Evolutionary conservation across 495 filamentous ascomycete genomes (phyloP).

Genomic region (Sporormia fimetaria): DNA sequence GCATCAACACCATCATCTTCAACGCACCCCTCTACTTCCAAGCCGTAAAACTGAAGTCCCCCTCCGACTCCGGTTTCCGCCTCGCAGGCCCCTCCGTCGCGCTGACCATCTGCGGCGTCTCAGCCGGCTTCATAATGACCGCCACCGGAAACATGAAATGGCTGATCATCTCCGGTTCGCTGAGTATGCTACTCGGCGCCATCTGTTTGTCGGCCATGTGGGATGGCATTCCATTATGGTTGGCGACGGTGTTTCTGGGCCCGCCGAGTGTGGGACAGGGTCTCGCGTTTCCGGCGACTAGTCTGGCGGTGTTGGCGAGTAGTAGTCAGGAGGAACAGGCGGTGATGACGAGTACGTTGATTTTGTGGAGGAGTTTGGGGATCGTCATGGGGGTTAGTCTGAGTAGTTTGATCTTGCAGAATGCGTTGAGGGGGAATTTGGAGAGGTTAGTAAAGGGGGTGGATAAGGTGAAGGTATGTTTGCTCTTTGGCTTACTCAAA

Average conservation of each 20-base stretch:
- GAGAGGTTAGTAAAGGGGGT: constrained; percentile 44
- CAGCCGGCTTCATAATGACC: constrained; percentile 60
- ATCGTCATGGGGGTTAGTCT: constrained; percentile 59
- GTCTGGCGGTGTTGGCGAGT: constrained; percentile 57
- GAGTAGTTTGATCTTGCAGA: constrained; percentile 66
- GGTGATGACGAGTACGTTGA: constrained; percentile 59
- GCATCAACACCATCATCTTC: constrained; percentile 60
- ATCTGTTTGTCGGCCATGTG: constrained; percentile 41
- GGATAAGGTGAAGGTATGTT: constrained; percentile 38
- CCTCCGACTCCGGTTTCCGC: constrained; percentile 59
- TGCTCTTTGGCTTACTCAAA: not conserved
- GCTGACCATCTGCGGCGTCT: constrained; percentile 47
- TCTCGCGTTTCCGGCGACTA: constrained; percentile 50
- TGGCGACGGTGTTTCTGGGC: constrained; percentile 53
- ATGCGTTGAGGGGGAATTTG: constrained; percentile 50
- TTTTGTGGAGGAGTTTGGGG: constrained; percentile 57
- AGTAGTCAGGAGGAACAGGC: constrained; percentile 61
- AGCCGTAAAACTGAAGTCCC: constrained; percentile 59
- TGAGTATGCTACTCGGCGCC: constrained; percentile 46
- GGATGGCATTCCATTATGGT: constrained; percentile 42
- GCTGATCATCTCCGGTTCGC: constrained; percentile 46
- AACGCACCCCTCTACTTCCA: constrained; percentile 76
- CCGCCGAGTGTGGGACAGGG: constrained; percentile 53
- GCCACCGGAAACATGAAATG: constrained; percentile 52
- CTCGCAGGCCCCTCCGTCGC: constrained; percentile 52